Evolutionary conservation across 768 basidiomycete species (phyloP), one percentile per base, ranked within the genome.

Genomic region (Leucocoprinus birnbaumii): DNA sequence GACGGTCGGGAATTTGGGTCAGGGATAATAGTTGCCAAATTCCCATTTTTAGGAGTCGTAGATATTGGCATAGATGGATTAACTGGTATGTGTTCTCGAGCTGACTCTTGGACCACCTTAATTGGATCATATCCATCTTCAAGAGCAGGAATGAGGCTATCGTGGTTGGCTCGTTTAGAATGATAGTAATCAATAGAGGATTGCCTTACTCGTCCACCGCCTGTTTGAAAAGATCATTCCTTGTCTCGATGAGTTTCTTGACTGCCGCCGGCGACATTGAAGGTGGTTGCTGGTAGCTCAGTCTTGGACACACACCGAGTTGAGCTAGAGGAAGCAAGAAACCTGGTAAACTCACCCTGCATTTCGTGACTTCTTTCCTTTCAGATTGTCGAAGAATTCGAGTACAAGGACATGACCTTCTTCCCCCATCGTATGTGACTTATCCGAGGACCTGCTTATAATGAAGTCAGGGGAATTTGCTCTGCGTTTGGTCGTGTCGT

Each of bases 71-170:
- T 11, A 50, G 64, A 68, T 5, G 86, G 85, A 60, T 88, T 76
- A 24, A 88, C 71, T 2, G 93, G 93, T 9, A 94, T 75, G 59
- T 89, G 85, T 24, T 84, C 83, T 22, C 73, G 75, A 2, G 85
- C 87, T 21, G 89, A 90, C 5, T 79, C 77, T 65, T 85, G 78
- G 6, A 95, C 66, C 9, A 93, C 66, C 13, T 63, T 59, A 1
- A 84, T 80, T 0, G 92, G 80, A 62, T 92, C 87, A 21, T 86
- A 86, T 0, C 61, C 66, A 9, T 66, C 63, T 2, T 76, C 66
- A 11, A 79, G 77, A 7, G 87, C 84, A 7, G 66, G 60, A 18
- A 92, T 67, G 35, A 92, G 74, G 56, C 90, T 91, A 53, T n/a
- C n/a, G 31, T 31, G 31, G 11, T 13, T 26, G n/a, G 14, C n/a